These are phyloP conservation scores for Pleurostoma richardsiae DNA, from an alignment of 2,329 filamentous ascomycete genomes.

Conservation along the genomic window DNA sequence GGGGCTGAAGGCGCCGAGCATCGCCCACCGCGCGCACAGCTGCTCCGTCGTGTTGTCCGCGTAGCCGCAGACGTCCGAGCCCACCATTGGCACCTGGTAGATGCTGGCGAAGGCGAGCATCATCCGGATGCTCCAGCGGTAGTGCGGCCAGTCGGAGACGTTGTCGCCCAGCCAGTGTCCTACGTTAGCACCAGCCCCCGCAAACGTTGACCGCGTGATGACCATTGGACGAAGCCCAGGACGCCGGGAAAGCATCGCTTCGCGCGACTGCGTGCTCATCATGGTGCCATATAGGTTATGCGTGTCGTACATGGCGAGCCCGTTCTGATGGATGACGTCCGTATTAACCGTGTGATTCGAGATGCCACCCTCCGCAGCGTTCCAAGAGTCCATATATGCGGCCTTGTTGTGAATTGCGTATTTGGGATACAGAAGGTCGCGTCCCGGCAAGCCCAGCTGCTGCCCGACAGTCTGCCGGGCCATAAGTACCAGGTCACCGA, in stretches of 20 bases:
- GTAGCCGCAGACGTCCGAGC: conserved; percentile 75
- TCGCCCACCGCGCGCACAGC: conserved; percentile 72
- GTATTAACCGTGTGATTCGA: conserved; percentile 60
- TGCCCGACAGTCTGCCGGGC: conserved; percentile 24
- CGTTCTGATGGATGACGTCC: conserved; percentile 63
- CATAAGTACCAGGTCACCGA: conserved; percentile 8
- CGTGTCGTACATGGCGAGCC: conserved; percentile 65
- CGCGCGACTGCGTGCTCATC: conserved; percentile 64
- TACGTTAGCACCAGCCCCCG: conserved; percentile 63
- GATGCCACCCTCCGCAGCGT: conserved; percentile 37
- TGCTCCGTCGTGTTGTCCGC: conserved; percentile 60
- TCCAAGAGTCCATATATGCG: conserved; percentile 34
- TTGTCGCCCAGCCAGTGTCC: conserved; percentile 59
- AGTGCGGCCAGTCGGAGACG: conserved; percentile 49
- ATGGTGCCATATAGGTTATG: conserved; percentile 74
- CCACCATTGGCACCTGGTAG: conserved; percentile 65
- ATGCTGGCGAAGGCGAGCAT: conserved; percentile 58
- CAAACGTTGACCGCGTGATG: conserved; percentile 72
- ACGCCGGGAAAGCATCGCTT: conserved; percentile 62
- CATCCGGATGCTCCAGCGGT: conserved; percentile 51
- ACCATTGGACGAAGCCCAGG: conserved; percentile 62
- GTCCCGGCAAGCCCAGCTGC: conserved; percentile 52
- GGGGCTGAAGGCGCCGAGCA: conserved; percentile 66
- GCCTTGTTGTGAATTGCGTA: conserved; percentile 63
- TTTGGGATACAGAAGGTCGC: conserved; percentile 59